These are phyloP conservation scores for Larix sibirica DNA, from an alignment of 83 land plant genomes.

Conservation along the genomic window DNA sequence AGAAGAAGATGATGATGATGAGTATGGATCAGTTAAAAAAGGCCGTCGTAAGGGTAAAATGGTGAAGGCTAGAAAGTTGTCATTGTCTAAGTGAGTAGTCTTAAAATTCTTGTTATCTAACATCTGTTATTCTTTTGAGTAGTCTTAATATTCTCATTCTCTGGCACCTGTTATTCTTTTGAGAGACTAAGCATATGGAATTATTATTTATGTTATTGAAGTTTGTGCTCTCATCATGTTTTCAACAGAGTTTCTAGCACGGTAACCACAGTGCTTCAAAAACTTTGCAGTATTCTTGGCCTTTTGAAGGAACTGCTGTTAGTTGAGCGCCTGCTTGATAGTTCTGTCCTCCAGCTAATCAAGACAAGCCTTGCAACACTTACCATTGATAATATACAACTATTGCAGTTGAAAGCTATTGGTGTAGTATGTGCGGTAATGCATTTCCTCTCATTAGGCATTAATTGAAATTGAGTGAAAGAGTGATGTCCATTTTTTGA, in stretches of 20 bases:
- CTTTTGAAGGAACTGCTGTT: conserved; percentile 76
- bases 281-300: conserved; percentile 89
- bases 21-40: conserved; percentile 55
- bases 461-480: conserved; percentile 5
- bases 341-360: conserved; percentile 85
- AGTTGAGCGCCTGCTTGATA: conserved; percentile 77
- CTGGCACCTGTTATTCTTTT: not conserved
- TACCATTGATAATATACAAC: conserved; percentile 88
- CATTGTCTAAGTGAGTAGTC: conserved; percentile 29
- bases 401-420: conserved; percentile 94
- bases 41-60: conserved; percentile 55
- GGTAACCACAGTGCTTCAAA: conserved; percentile 69
- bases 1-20: conserved; percentile 53
- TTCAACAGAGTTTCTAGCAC: conserved; percentile 68
- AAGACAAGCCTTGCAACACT: conserved; percentile 85
- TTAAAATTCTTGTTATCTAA: not conserved
- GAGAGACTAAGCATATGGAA: not conserved
- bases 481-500: not conserved
- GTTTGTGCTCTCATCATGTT: not conserved
- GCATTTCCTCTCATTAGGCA: not conserved
- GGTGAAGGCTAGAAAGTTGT: conserved; percentile 51
- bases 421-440: conserved; percentile 83
- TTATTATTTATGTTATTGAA: not conserved
- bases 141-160: not conserved
- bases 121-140: not conserved